phyloP scores from a whole-genome alignment of 805 yeast species.

The Candida patagonica region DNA sequence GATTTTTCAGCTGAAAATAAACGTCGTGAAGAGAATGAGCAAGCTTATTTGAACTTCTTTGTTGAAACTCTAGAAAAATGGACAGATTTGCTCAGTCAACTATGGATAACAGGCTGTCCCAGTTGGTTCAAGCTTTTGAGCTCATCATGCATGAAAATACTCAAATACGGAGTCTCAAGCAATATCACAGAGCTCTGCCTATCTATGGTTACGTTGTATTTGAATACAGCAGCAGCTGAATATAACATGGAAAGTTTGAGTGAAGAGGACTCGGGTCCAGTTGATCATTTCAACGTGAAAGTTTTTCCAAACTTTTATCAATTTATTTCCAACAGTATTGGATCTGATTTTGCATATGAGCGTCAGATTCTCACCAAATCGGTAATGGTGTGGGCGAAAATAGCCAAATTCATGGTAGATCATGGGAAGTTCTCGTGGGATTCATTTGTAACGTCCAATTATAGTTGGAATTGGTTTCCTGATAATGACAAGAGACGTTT shows the following conservation, averaged over 20 bases:
- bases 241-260: not conserved
- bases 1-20: slow-evolving; percentile 2
- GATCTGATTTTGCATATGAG: not conserved
- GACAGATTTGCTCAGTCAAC: not conserved
- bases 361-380: not conserved
- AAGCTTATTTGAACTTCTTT: slow-evolving; percentile 2
- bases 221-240: not conserved
- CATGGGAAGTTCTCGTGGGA: slow-evolving; percentile 1
- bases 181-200: not conserved
- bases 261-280: not conserved
- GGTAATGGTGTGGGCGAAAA: not conserved
- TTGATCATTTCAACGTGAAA: slow-evolving; percentile 1
- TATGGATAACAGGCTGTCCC: not conserved
- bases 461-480: slow-evolving; percentile 6
- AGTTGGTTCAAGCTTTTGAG: not conserved
- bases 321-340: not conserved
- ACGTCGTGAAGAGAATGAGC: not conserved
- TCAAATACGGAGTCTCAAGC: not conserved
- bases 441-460: slow-evolving; percentile 2
- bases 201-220: not conserved
- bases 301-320: not conserved
- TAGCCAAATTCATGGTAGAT: slow-evolving; percentile 2
- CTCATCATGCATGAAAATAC: not conserved
- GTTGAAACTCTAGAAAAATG: not conserved
- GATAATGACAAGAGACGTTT: not conserved